phyloP scores from a whole-genome alignment of 1,284 basidiomycete genomes.

The Peniophora sp. region DNA sequence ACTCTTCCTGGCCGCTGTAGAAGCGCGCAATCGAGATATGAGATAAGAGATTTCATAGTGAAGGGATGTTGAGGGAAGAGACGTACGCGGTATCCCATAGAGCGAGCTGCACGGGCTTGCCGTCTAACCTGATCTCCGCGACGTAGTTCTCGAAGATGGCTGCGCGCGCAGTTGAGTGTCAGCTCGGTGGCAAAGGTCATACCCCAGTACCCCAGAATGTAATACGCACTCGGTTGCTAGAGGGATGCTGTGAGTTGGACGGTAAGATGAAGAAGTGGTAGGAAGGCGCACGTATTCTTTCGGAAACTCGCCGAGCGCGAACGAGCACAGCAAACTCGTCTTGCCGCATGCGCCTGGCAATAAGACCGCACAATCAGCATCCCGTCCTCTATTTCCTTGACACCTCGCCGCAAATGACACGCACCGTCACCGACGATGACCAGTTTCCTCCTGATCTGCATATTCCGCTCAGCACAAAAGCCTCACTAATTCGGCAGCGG shows the following conservation, averaged over 20 bases:
- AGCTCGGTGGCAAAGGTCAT: not conserved
- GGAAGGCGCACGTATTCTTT: conserved; percentile 74
- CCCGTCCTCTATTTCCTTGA: conserved; percentile 5
- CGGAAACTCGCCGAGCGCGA: conserved; percentile 94
- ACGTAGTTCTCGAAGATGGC: conserved; percentile 98
- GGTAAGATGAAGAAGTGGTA: conserved; percentile 8
- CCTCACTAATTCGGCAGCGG: not conserved
- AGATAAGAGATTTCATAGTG: conserved; percentile 6
- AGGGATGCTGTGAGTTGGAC: conserved; percentile 7
- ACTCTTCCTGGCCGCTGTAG: conserved; percentile 84
- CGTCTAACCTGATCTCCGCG: conserved; percentile 94
- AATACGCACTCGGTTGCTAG: conserved; percentile 26
- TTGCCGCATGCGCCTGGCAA: conserved; percentile 74
- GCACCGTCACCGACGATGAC: conserved; percentile 92
- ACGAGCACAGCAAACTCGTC: conserved; percentile 80
- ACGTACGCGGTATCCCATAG: conserved; percentile 97
- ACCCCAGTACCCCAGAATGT: conserved; percentile 1
- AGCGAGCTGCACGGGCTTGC: conserved; percentile 92
- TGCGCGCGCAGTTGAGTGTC: conserved; percentile 19
- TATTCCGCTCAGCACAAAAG: not conserved
- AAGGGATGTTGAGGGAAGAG: not conserved
- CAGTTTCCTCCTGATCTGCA: conserved; percentile 77
- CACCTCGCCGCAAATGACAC: conserved; percentile 22
- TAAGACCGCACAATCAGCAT: conserved; percentile 2
- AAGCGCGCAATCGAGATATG: conserved; percentile 8